phyloP scores from a whole-genome alignment of 2,329 filamentous ascomycete genomes.

The Epicoccum sorghinum region DNA sequence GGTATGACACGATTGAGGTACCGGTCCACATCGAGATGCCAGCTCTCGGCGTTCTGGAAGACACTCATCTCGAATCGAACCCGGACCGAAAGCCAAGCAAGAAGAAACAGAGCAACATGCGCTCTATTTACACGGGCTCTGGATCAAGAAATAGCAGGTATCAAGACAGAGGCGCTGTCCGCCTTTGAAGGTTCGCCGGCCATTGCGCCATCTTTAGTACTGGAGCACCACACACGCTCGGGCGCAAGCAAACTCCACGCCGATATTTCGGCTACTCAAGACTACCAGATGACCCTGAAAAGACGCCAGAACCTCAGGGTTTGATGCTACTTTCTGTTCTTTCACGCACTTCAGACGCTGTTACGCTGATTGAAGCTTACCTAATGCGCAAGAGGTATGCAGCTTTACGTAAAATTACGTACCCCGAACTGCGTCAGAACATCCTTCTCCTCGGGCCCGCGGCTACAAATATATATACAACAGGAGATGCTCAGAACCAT shows the following conservation, averaged over 20 bases:
- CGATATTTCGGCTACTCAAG: not conserved
- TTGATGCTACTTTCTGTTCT: not conserved
- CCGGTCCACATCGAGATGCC: slow-evolving; percentile 76
- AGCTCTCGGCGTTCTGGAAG: slow-evolving; percentile 23
- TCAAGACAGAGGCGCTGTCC: not conserved
- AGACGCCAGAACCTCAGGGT: not conserved
- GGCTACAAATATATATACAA: slow-evolving; percentile 14
- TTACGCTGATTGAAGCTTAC: slow-evolving; percentile 1
- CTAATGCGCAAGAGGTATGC: slow-evolving; percentile 9
- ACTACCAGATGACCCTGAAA: not conserved
- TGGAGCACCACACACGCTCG: slow-evolving; percentile 6
- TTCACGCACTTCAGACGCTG: slow-evolving; percentile 9
- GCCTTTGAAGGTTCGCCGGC: not conserved
- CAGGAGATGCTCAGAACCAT: slow-evolving; percentile 7
- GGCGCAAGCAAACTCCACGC: slow-evolving; percentile 10
- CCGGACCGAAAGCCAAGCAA: not conserved
- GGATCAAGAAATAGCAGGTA: not conserved
- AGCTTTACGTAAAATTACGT: slow-evolving; percentile 37
- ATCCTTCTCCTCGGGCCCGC: slow-evolving; percentile 34
- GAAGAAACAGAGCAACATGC: not conserved
- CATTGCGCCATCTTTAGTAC: slow-evolving; percentile 14
- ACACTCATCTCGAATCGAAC: slow-evolving; percentile 15
- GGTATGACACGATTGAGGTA: slow-evolving; percentile 75
- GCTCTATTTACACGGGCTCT: not conserved
- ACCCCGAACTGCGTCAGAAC: slow-evolving; percentile 21